Evolutionary conservation across 352 stramenopile species (phyloP), one percentile per base, ranked within the genome.

Genomic region (Aphanomyces euteiches): DNA sequence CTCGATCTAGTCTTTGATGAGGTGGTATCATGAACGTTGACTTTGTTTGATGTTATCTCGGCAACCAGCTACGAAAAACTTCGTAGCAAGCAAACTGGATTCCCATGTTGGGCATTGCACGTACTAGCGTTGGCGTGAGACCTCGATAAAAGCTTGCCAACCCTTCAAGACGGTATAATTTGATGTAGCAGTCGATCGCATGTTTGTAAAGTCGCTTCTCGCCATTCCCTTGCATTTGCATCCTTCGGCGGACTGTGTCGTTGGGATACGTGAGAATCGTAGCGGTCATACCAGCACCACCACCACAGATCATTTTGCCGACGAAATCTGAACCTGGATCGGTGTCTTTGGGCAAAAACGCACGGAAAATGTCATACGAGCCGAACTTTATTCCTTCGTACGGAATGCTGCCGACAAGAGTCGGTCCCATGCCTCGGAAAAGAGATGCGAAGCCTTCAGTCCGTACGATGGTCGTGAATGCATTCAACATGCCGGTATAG

Each of bases 61-160:
- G 64, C n/a, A 70, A 2, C 64, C 64, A 70, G 64, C 64, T 70
- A 6, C 64, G 64, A 53, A 92, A 77, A 21, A 87, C 76, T 67
- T 96, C 88, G 78, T 96, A 96, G 56, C 81, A 90, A 28, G 84
- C 84, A 59, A 96, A 96, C 74, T 96, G 88, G 60, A 96, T 88
- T 50, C 83, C 88, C 79, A 93, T 93, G 57, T 93, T 93, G 56
- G 88, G 88, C 76, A 96, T 88, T 40, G 82, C 84, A 34, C 88
- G 84, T 72, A 95, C 85, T 17, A 93, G 79, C 48, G 89, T 96
- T 5, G 87, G 85, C 53, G 80, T 77, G 43, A 95, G 70, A 5
- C 88, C 88, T 21, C 84, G 80, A 77, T 93, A 96, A 63, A 85
- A 91, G 38, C 85, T 82, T 1, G 72, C 77, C 66, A 85, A 74